Base-by-base conservation (phyloP, 2,329 filamentous ascomycete species). In the Blastomyces parvus region DNA sequence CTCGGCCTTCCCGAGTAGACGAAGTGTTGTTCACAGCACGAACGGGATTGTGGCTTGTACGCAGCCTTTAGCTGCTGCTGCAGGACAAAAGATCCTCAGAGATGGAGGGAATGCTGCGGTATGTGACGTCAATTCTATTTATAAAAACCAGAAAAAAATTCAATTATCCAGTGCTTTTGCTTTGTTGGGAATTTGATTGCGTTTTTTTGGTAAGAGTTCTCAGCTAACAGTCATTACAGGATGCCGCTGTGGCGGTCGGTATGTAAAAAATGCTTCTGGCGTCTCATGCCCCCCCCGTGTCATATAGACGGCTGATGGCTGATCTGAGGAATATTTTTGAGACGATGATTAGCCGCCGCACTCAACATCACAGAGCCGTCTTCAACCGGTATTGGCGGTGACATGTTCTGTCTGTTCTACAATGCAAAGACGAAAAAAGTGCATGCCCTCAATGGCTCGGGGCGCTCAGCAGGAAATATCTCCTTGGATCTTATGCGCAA, bases 351-450 rank as follows among this genome's bases (percentile, higher is more conserved):
- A 90, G 93, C 94, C 55, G 94, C 94, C 40, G 91, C 87, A 5
- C 81, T 99, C 63, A 97, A 97, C 77, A 84, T 97, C 72, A 96
- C 93, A 0, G 94, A 99, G 73, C 94, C 94, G 8, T 86, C 87
- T 64, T 94, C 89, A 6, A 97, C 94, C 0, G 94, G 94, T 50
- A 97, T 99, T 65, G 94, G 94, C 63, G 94, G 94, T 66, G 94
- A 99, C 77, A 91, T 96, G 86, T 99, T 97, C 78, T 92, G 92
- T 75, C 84, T 97, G 44, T 97, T 86, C 81, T 97, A 93, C 79
- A 85, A 95, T 73, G 90, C 91, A 52, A 84, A 88, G 69, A 90
- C 87, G 0, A 88, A 89, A 72, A 88, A 89, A 66, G 88, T 97
- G 9, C 88, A 86, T 62, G 90, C 91, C 11, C 80, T 97, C 75